A percentile compares a stretch with the other conserved stretches of the same genome.
Evolutionary conservation across 345 rosid species (phyloP).

Genomic region (Alliaria petiolata): DNA sequence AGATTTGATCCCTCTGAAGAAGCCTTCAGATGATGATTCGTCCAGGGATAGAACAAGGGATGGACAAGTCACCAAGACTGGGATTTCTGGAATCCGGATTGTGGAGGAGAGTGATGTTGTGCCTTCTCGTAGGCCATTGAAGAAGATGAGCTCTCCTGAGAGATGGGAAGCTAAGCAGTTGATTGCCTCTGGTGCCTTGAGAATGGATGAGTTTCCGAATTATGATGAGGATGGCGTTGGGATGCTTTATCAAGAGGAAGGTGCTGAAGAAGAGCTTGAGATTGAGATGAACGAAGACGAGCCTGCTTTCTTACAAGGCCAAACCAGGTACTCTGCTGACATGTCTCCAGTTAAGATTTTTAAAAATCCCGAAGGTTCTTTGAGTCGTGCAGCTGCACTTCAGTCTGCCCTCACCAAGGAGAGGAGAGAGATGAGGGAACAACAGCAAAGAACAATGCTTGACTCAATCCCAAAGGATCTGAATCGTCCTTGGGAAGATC

Average conservation of each 20-base stretch:
- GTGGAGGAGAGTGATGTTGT: conserved; percentile 53
- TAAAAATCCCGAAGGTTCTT: conserved; percentile 90
- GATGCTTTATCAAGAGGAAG: conserved; percentile 73
- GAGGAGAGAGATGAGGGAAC: conserved; percentile 73
- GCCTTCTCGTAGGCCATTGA: conserved; percentile 62
- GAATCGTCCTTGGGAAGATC: conserved; percentile 97
- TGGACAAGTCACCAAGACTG: conserved; percentile 53
- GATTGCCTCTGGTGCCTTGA: conserved; percentile 82
- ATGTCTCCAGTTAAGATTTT: conserved; percentile 91
- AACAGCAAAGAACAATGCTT: conserved; percentile 87
- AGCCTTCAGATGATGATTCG: conserved; percentile 45
- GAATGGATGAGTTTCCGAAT: conserved; percentile 57
- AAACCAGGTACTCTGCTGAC: conserved; percentile 65
- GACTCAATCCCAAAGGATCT: conserved; percentile 95
- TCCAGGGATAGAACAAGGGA: conserved; percentile 52
- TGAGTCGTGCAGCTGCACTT: conserved; percentile 90
- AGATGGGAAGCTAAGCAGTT: conserved; percentile 87
- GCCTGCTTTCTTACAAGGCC: conserved; percentile 81
- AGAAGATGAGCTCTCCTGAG: conserved; percentile 88
- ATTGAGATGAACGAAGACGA: conserved; percentile 88
- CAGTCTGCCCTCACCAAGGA: conserved; percentile 92
- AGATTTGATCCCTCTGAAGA: conserved; percentile 78
- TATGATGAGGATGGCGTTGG: conserved; percentile 90
- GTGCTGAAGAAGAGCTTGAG: conserved; percentile 91
- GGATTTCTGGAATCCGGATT: conserved; percentile 71